These are phyloP conservation scores for Elymus sibiricus DNA, from an alignment of 176 grass and related monocot species.

Conservation along the genomic window DNA sequence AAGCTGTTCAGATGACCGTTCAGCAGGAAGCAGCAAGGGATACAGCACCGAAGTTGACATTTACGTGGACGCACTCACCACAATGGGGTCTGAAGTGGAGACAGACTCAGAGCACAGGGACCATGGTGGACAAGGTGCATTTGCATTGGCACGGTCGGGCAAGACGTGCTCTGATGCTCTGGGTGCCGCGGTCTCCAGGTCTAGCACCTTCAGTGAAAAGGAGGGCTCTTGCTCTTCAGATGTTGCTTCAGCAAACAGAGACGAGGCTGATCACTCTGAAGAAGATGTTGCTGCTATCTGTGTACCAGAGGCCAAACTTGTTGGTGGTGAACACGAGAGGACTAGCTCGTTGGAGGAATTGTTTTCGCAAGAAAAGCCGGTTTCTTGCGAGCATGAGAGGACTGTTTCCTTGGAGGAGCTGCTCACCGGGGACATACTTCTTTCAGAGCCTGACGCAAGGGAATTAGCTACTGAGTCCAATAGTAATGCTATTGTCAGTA, in stretches of 20 bases:
- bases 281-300: neutral
- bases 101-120: constrained; percentile 51
- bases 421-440: constrained; percentile 19
- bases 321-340: constrained; percentile 33
- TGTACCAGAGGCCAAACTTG: constrained; percentile 14
- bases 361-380: constrained; percentile 28
- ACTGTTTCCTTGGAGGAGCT: constrained; percentile 43
- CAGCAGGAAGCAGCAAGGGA: constrained; percentile 56
- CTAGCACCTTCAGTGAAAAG: constrained; percentile 36
- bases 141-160: constrained; percentile 9
- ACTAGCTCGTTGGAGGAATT: constrained; percentile 45
- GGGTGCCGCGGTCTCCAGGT: neutral
- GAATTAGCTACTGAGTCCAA: neutral
- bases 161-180: constrained; percentile 33
- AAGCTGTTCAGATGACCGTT: constrained; percentile 31
- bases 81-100: constrained; percentile 72
- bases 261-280: constrained; percentile 9
- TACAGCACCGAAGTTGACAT: constrained; percentile 75
- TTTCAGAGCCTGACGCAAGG: constrained; percentile 19
- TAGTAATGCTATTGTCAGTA: neutral
- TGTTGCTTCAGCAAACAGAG: constrained; percentile 8
- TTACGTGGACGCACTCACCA: constrained; percentile 66
- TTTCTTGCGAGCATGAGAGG: constrained; percentile 41
- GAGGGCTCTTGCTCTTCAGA: constrained; percentile 30
- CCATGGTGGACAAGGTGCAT: neutral